phyloP scores from a whole-genome alignment of 257 asterid species.

The Jacaranda mimosifolia region DNA sequence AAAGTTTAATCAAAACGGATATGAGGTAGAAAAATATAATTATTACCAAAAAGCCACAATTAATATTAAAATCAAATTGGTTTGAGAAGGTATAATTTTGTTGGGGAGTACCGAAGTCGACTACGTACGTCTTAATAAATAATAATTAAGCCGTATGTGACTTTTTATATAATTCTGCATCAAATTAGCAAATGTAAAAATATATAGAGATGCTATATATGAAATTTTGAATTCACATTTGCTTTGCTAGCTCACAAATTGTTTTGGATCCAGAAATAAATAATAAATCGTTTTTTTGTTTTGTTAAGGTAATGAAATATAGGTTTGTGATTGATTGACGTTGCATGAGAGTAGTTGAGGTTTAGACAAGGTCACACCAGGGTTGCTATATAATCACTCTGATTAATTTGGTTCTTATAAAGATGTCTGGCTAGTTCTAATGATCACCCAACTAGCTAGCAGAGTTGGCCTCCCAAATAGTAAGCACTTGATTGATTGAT shows the following conservation, averaged over 20 bases:
- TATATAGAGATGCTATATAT: neutral
- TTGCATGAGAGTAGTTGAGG: neutral
- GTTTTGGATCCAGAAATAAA: neutral
- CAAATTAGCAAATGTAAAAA: neutral
- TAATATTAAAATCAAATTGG: neutral
- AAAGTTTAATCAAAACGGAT: no score
- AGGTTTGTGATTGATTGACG: slow-evolving; percentile 37
- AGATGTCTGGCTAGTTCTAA: slow-evolving; percentile 30
- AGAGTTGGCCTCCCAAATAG: slow-evolving; percentile 32
- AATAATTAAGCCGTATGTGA: neutral
- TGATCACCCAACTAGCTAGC: slow-evolving; percentile 28
- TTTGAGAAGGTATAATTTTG: no score
- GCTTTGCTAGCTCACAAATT: no score
- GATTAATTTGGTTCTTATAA: slow-evolving; percentile 18
- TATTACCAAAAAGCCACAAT: no score
- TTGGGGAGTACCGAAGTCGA: no score
- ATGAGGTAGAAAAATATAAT: no score
- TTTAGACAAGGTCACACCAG: slow-evolving; percentile 13
- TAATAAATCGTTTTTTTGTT: neutral
- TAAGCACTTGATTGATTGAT: slow-evolving; percentile 36
- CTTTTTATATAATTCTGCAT: neutral
- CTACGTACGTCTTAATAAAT: neutral
- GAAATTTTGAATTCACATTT: neutral
- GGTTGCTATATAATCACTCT: slow-evolving; percentile 17
- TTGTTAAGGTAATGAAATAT: slow-evolving; percentile 6